Conservation (phyloP, 768 basidiomycete species). For the Lactarius quietus region DNA sequence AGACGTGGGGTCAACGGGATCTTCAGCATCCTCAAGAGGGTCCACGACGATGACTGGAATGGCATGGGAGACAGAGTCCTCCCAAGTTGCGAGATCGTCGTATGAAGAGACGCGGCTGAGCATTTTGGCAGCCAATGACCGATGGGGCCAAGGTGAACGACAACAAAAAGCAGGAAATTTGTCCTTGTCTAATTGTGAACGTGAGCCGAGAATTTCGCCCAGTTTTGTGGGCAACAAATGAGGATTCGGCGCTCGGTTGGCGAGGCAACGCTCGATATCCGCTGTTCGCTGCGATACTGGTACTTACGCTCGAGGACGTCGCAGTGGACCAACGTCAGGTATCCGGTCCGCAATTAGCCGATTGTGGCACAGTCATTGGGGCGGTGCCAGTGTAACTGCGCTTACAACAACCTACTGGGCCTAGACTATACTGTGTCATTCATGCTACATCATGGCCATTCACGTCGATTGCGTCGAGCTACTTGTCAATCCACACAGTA, state of each 20-base stretch:
- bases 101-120: constrained; percentile 26
- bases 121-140: constrained; percentile 14
- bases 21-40: constrained; percentile 23
- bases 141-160: neutral
- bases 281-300: neutral
- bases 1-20: constrained; percentile 16
- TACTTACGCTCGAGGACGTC: neutral
- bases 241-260: neutral
- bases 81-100: constrained; percentile 29
- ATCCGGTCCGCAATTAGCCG: neutral
- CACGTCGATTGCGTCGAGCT: too few relatives aligned
- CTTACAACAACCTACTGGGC: too few relatives aligned
- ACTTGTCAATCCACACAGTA: too few relatives aligned
- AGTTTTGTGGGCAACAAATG: neutral
- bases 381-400: too few relatives aligned
- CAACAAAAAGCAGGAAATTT: neutral
- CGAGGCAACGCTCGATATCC: neutral
- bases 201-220: neutral
- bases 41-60: constrained; percentile 24
- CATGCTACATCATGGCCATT: too few relatives aligned
- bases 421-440: too few relatives aligned
- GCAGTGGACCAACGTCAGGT: neutral
- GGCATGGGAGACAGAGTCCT: constrained; percentile 22
- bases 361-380: neutral
- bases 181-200: neutral